Evolutionary conservation across 257 asterid species (phyloP).

Genomic region (Cinchona pubescens): DNA sequence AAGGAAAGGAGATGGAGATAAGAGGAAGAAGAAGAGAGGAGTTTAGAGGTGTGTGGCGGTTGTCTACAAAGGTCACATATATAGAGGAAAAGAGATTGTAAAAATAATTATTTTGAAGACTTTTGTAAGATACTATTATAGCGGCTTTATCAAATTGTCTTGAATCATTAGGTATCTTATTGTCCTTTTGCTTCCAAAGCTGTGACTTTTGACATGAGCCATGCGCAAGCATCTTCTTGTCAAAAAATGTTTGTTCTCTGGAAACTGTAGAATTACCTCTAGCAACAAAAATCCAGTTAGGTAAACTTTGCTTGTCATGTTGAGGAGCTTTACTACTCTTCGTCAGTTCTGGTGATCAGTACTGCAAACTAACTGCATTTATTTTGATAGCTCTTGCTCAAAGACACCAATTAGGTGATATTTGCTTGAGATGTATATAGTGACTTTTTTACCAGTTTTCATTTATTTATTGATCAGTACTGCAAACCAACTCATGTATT

Average conservation of each 20-base stretch:
- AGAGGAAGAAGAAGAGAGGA: constrained; percentile 5
- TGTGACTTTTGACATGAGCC: neutral
- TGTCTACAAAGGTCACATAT: constrained; percentile 25
- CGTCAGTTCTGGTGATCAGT: neutral
- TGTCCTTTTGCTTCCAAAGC: neutral
- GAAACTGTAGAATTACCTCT: neutral
- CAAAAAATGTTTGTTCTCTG: no score
- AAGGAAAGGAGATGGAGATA: neutral
- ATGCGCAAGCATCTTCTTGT: no score
- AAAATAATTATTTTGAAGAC: neutral
- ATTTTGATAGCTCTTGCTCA: no score
- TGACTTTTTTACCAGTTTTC: no score
- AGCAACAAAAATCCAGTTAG: neutral
- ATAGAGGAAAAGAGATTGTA: constrained; percentile 24
- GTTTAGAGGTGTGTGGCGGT: constrained; percentile 23
- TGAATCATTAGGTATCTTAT: neutral
- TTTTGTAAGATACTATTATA: no score
- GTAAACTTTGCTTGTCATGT: neutral
- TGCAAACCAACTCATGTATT: neutral
- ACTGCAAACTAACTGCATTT: neutral
- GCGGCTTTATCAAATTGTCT: neutral
- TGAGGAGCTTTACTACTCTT: neutral
- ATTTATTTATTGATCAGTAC: neutral
- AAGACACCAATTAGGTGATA: neutral
- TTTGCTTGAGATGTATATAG: neutral